phyloP scores from a whole-genome alignment of 2,329 filamentous ascomycete species.

The Sporothrix euskadiensis region DNA sequence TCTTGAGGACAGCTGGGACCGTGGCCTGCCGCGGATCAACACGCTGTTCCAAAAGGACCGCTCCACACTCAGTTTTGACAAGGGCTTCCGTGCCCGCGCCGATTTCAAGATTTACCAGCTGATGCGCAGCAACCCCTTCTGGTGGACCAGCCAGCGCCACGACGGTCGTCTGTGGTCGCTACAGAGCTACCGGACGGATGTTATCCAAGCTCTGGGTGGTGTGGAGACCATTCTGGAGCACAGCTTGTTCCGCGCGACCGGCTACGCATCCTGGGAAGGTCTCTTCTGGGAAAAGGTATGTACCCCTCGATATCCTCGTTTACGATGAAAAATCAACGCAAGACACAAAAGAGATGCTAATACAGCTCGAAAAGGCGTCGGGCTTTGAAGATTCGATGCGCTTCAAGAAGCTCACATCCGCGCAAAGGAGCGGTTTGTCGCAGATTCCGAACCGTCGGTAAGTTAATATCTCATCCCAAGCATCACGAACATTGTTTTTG shows the following conservation, averaged over 20 bases:
- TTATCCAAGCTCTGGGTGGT: constrained; percentile 93
- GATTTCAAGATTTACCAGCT: constrained; percentile 99
- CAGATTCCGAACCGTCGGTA: constrained; percentile 97
- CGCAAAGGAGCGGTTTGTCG: constrained; percentile 92
- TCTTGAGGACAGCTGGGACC: constrained; percentile 97
- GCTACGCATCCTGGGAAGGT: constrained; percentile 95
- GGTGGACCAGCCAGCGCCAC: constrained; percentile 97
- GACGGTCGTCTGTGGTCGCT: constrained; percentile 98
- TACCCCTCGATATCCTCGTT: constrained; percentile 33
- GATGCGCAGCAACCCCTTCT: constrained; percentile 99
- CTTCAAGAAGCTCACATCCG: constrained; percentile 98
- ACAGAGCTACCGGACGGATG: constrained; percentile 85
- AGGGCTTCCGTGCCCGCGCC: constrained; percentile 90
- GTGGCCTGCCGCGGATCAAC: constrained; percentile 95
- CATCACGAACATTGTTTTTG: not conserved
- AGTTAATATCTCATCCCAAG: not conserved
- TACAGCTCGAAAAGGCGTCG: constrained; percentile 43
- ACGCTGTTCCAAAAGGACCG: constrained; percentile 98
- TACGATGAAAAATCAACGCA: constrained; percentile 49
- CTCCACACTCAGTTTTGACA: constrained; percentile 96
- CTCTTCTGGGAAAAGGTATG: constrained; percentile 74
- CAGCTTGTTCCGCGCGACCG: constrained; percentile 93
- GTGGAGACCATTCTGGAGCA: constrained; percentile 98
- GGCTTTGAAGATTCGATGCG: constrained; percentile 74
- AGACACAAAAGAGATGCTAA: constrained; percentile 3